Conservation (phyloP, 345 rosid genomes). For the Clarkia xantiana region DNA sequence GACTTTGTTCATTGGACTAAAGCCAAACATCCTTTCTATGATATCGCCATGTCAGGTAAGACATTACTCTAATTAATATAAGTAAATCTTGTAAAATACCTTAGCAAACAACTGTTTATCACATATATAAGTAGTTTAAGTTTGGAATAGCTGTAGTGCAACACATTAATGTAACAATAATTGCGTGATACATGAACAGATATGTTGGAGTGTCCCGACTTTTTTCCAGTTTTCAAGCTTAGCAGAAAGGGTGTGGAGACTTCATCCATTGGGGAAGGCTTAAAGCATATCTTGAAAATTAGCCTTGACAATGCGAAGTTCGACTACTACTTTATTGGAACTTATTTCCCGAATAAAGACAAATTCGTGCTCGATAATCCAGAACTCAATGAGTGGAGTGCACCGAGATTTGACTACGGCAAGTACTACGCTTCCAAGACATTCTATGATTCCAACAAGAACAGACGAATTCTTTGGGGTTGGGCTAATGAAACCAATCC, state of each 20-base stretch:
- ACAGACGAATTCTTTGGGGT: slow-evolving; percentile 58
- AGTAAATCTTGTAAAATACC: no score
- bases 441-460: slow-evolving; percentile 41
- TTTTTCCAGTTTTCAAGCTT: slow-evolving; percentile 40
- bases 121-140: no score
- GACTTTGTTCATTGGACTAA: slow-evolving; percentile 57
- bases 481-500: slow-evolving; percentile 79
- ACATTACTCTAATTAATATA: no score
- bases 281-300: slow-evolving; percentile 53
- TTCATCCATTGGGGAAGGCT: slow-evolving; percentile 9
- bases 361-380: slow-evolving; percentile 39
- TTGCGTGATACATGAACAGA: no score
- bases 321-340: slow-evolving; percentile 66
- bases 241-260: slow-evolving; percentile 39
- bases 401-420: slow-evolving; percentile 65
- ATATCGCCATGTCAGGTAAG: slow-evolving; percentile 29
- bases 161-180: no score
- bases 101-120: no score
- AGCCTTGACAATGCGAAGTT: slow-evolving; percentile 61
- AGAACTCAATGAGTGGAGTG: slow-evolving; percentile 56
- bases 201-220: slow-evolving; percentile 63
- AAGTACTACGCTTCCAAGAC: slow-evolving; percentile 83
- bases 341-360: slow-evolving; percentile 24
- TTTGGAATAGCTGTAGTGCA: no score
- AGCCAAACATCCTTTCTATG: slow-evolving; percentile 59